Evolutionary conservation across 768 basidiomycete species (phyloP), one percentile per base, ranked within the genome.

Genomic region (Trametes maxima): DNA sequence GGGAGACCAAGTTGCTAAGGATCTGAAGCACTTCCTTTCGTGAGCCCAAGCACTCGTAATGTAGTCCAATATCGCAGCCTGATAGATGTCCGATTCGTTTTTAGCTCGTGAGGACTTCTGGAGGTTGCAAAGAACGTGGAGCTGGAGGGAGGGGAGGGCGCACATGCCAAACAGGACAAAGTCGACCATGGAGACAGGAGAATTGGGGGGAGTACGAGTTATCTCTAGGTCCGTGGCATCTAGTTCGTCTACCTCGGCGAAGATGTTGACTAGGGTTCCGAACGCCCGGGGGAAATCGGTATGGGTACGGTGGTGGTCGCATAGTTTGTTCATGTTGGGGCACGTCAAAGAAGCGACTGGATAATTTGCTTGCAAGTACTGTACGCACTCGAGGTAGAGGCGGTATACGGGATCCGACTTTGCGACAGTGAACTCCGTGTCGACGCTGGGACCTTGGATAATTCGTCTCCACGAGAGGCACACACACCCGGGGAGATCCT

Each of bases 51-150:
- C 11, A 43, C 22, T 8, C 16, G 42, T n/a, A 21, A 57, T 40
- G 21, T 21, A 49, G 42, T 59, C 58, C 49, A 59, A 42, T 16
- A 59, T 39, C 3, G 43, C n/a, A 8, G 58, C 58, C 42, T 59
- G 42, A 24, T 59, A 59, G 3, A 59, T 8, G 13, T 55, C 54
- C 5, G 37, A 19, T 17, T 42, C 37, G 3, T 0, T 5, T 2
- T 40, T 17, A 16, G 25, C 40, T 28, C 22, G 28, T 8, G 28
- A 35, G n/a, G 50, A 10, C 35, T 8, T 33, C 3, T 19, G n/a
- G 35, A 51, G 50, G 2, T 35, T 36, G 35, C 36, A 51, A 10
- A 10, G 10, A 13, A 46, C 21, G 21, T 46, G 45, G 13, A 22
- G 24, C 11, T 46, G 21, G 8, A 46, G 45, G 8, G 45, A 22